Evolutionary conservation across 2,329 filamentous ascomycete genomes (phyloP), one percentile per base, ranked within the genome.

Genomic region (Nemania sp.): DNA sequence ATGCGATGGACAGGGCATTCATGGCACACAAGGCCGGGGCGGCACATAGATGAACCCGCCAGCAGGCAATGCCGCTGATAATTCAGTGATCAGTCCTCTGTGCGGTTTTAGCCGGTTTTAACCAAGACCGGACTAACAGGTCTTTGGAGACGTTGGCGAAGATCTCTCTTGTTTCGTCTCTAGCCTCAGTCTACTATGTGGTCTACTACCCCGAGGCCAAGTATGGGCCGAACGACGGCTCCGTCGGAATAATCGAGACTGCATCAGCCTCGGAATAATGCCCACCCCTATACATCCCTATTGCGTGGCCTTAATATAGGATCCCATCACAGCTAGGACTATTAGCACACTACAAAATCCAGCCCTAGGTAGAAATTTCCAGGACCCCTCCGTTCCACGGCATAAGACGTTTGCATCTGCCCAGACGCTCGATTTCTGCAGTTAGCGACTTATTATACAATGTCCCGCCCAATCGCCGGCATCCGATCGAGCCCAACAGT

Each of bases 51-150:
- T 65, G 62, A 59, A 42, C 55, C 55, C 57, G 54, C 61, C 57
- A 49, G 52, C 40, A 55, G 54, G 34, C 54, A 42, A 57, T 53
- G 32, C 64, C 63, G 66, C 60, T 54, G n/a, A 63, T 63, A 58
- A 65, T 59, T 59, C 63, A 61, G 63, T 60, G 29, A n/a, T n/a
- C n/a, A n/a, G n/a, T n/a, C 55, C 46, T 60, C 59, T 56, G 50
- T 57, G 55, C 34, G 42, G 51, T 57, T 71, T 70, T 69, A 70
- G 66, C 68, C 68, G 68, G 63, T 60, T 68, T 65, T 54, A 57
- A 43, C 43, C 54, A 50, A 49, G 17, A 20, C 45, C 18, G 42
- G 47, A 20, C 45, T 12, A 17, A 29, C 10, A 17, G 32, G 15
- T 17, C 32, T 15, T 52, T 39, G 57, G 53, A 40, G 45, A 42